Evolutionary conservation across 2,329 filamentous ascomycete species (phyloP).

Genomic region (Talaromyces rugulosus): DNA sequence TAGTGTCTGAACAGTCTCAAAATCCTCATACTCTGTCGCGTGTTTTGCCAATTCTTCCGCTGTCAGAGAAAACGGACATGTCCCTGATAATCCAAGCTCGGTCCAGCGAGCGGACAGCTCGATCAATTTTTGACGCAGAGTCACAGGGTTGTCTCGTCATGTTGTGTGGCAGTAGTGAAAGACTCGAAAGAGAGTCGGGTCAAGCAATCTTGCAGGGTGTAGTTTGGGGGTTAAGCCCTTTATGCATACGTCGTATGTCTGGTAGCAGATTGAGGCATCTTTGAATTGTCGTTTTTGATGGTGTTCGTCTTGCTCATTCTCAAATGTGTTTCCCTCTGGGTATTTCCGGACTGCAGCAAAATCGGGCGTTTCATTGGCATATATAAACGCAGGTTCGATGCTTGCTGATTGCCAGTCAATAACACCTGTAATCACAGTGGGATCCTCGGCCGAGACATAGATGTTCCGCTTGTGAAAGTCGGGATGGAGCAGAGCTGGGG

Average conservation of each 20-base stretch:
- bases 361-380: slow-evolving; percentile 24
- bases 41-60: too few species aligned
- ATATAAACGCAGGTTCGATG: slow-evolving; percentile 29
- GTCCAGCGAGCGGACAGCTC: slow-evolving; percentile 18
- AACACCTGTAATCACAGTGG: slow-evolving; percentile 24
- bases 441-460: slow-evolving; percentile 26
- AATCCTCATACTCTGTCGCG: slow-evolving; percentile 25
- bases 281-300: too few species aligned
- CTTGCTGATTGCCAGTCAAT: slow-evolving; percentile 33
- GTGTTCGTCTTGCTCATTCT: too few species aligned
- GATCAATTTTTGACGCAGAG: slow-evolving; percentile 28
- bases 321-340: too few species aligned
- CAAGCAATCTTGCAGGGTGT: slow-evolving; percentile 21
- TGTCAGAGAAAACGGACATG: too few species aligned
- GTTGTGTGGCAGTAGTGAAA: slow-evolving; percentile 28
- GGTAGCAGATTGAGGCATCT: slow-evolving; percentile 18
- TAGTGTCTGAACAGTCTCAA: slow-evolving; percentile 25
- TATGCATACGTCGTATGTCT: slow-evolving; percentile 27
- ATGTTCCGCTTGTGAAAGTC: slow-evolving; percentile 33
- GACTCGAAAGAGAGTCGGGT: slow-evolving; percentile 25
- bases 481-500: slow-evolving; percentile 22
- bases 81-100: too few species aligned
- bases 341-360: slow-evolving; percentile 20
- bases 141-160: slow-evolving; percentile 24
- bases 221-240: slow-evolving; percentile 22